These are phyloP conservation scores for Amphibolis antarctica DNA, from an alignment of 106 monocot species.

Conservation along the genomic window DNA sequence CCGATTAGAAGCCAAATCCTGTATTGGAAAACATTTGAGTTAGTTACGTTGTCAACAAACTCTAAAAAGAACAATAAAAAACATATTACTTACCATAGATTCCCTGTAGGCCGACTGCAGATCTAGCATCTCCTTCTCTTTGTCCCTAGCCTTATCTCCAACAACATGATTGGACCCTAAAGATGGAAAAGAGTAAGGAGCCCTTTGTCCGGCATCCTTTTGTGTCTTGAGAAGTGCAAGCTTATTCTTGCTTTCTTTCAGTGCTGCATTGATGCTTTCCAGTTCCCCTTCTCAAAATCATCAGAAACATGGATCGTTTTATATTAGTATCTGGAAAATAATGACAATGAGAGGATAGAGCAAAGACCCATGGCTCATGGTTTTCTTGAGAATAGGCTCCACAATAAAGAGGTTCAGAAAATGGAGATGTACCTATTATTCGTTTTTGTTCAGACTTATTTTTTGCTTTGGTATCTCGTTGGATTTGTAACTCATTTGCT, in stretches of 20 bases:
- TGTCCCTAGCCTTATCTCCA: slow-evolving; percentile 52
- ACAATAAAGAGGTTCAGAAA: neutral
- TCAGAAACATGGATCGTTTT: slow-evolving; percentile 1
- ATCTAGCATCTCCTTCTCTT: slow-evolving; percentile 61
- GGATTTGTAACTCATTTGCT: slow-evolving; percentile 34
- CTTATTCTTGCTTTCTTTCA: slow-evolving; percentile 62
- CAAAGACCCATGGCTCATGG: neutral
- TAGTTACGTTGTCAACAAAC: neutral
- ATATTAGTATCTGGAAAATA: neutral
- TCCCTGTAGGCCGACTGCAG: slow-evolving; percentile 54
- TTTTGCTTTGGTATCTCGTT: slow-evolving; percentile 41
- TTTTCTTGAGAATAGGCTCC: neutral
- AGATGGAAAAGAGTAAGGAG: slow-evolving; percentile 53
- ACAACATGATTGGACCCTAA: slow-evolving; percentile 42
- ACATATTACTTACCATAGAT: slow-evolving; percentile 30
- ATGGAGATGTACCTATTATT: slow-evolving; percentile 37
- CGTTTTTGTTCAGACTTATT: slow-evolving; percentile 55
- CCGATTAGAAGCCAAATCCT: slow-evolving; percentile 64
- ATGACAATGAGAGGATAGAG: neutral
- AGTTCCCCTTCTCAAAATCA: slow-evolving; percentile 56
- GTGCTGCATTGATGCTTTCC: slow-evolving; percentile 34
- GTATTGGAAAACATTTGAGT: slow-evolving; percentile 5
- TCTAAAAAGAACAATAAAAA: neutral
- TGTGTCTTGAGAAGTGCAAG: slow-evolving; percentile 52
- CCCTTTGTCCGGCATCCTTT: slow-evolving; percentile 37